A percentile compares a stretch with the other conserved stretches of the same genome.
phyloP scores from a whole-genome alignment of 805 yeast genomes.

The Wickerhamomyces mucosus region DNA sequence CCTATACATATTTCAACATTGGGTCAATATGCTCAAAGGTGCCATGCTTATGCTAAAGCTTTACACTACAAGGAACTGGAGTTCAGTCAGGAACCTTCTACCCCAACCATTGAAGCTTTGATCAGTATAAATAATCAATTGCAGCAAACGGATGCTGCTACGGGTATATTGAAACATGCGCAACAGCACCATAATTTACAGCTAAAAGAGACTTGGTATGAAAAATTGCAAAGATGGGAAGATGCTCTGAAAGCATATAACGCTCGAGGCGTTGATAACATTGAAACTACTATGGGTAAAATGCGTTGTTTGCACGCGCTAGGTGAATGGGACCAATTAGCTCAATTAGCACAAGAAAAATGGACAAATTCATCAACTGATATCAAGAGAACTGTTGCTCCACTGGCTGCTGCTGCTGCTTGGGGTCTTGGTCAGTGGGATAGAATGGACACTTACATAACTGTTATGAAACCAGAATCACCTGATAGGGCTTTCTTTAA shows the following conservation, averaged over 20 bases:
- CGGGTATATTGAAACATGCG: constrained; percentile 91
- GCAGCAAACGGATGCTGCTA: constrained; percentile 96
- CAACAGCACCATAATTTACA: constrained; percentile 85
- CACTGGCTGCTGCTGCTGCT: constrained; percentile 96
- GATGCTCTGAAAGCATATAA: constrained; percentile 90
- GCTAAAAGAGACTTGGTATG: constrained; percentile 96
- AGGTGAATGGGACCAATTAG: constrained; percentile 96
- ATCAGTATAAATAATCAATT: constrained; percentile 89
- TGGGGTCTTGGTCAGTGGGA: constrained; percentile 99
- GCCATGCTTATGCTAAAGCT: constrained; percentile 97
- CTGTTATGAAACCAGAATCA: constrained; percentile 83
- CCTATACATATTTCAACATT: constrained; percentile 86
- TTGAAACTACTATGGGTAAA: constrained; percentile 92
- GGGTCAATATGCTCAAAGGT: constrained; percentile 87
- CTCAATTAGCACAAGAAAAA: constrained; percentile 74
- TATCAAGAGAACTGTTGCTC: constrained; percentile 77
- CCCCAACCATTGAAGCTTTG: constrained; percentile 84
- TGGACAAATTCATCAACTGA: constrained; percentile 75
- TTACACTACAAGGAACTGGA: constrained; percentile 92
- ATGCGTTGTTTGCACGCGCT: constrained; percentile 96
- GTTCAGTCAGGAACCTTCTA: constrained; percentile 85
- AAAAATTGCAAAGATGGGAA: constrained; percentile 94
- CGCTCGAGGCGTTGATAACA: constrained; percentile 63
- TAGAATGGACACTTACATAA: constrained; percentile 82
- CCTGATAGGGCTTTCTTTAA: constrained; percentile 94